These are phyloP conservation scores for Hypoxylon perforatum DNA, from an alignment of 495 filamentous ascomycete species.

Conservation along the genomic window DNA sequence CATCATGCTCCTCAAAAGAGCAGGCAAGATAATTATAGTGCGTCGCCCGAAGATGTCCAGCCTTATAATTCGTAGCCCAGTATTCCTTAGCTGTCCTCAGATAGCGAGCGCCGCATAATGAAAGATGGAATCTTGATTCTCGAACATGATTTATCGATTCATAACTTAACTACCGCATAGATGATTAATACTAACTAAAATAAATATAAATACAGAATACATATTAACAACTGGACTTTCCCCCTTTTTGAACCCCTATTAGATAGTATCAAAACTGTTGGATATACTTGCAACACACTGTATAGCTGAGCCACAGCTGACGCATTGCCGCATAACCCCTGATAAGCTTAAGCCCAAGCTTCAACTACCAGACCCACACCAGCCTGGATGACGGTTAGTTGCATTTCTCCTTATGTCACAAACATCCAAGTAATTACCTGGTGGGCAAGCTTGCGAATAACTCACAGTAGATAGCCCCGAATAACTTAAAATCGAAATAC, in stretches of 20 bases:
- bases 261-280: neutral
- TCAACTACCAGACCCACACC: slow-evolving; percentile 11
- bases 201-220: too few species aligned
- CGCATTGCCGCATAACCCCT: slow-evolving; percentile 13
- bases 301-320: slow-evolving; percentile 36
- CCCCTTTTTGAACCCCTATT: neutral
- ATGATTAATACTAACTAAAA: too few species aligned
- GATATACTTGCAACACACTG: neutral
- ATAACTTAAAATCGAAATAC: slow-evolving; percentile 1
- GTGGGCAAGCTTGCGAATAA: slow-evolving; percentile 13
- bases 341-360: slow-evolving; percentile 14
- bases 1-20: too few species aligned
- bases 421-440: neutral
- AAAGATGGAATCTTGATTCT: too few species aligned
- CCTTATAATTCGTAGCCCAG: too few species aligned
- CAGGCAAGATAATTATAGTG: too few species aligned
- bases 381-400: slow-evolving; percentile 27
- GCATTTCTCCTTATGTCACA: slow-evolving; percentile 13
- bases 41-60: too few species aligned
- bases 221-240: too few species aligned
- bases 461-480: slow-evolving; percentile 4
- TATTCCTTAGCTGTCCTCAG: too few species aligned
- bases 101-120: too few species aligned
- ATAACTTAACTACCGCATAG: too few species aligned
- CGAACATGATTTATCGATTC: too few species aligned